phyloP scores from a whole-genome alignment of 108 stramenopile species.

The Nitzschia sp. region DNA sequence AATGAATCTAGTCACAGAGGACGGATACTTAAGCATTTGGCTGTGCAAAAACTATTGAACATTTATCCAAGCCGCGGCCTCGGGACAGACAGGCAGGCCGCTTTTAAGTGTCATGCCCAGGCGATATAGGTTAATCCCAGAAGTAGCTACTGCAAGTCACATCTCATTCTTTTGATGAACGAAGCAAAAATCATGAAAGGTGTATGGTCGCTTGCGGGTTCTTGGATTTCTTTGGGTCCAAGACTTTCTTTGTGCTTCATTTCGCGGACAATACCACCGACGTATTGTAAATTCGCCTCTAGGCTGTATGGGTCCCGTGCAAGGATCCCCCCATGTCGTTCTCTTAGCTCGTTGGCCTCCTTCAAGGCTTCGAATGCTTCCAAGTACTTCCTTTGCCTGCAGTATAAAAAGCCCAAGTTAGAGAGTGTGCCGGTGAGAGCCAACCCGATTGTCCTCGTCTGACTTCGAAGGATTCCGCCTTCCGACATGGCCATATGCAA shows the following conservation, averaged over 20 bases:
- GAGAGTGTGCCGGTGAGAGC: conserved; percentile 21
- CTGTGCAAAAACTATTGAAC: not conserved
- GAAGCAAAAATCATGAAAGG: no score
- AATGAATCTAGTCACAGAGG: not conserved
- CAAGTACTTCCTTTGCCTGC: not conserved
- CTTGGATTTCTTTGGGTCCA: no score
- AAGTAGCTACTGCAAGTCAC: not conserved
- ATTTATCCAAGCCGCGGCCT: no score
- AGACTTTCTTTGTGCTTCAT: no score
- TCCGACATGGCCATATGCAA: conserved; percentile 33
- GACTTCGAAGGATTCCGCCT: not conserved
- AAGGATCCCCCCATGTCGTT: not conserved
- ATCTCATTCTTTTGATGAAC: not conserved
- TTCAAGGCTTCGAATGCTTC: not conserved
- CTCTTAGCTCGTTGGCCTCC: not conserved
- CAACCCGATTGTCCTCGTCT: conserved; percentile 20
- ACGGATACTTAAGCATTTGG: no score
- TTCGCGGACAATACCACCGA: not conserved
- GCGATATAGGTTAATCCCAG: not conserved
- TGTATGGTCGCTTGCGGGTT: no score
- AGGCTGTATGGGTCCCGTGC: not conserved
- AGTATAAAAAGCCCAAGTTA: conserved; percentile 27
- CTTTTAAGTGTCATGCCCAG: no score
- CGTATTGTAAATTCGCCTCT: conserved; percentile 5
- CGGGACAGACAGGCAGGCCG: no score